Base-by-base conservation (phyloP, 2,329 filamentous ascomycete species). In the Phyllosticta capitalensis region DNA sequence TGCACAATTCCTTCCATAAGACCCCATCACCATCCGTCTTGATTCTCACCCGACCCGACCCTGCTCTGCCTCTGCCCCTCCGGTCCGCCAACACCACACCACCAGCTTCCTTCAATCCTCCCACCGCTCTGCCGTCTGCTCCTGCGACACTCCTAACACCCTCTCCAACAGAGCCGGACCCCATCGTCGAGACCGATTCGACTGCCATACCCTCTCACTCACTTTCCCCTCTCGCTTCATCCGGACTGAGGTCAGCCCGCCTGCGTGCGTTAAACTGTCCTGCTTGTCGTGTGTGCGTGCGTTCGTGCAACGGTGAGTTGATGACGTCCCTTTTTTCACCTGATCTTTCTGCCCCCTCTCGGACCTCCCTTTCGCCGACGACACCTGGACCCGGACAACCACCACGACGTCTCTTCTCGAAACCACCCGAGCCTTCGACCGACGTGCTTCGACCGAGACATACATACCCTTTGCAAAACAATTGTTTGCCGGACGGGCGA, bases 1-100 rank as follows among this genome's bases (percentile, higher is more conserved):
- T 60, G 58, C 58, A 60, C 58, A 56, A 48, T 56, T 59, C 56
- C 53, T n/a, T 22, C 58, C 58, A 60, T 60, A 60, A 60, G 58
- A 56, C 52, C 54, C 48, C 28, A 60, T 49, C 57, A 48, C 10
- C 52, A 53, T 24, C 24, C 58, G n/a, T n/a, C n/a, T n/a, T n/a
- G n/a, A n/a, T 56, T 48, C 58, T 54, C 54, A 56, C 28, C 54
- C 56, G 51, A 52, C 52, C 55, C n/a, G n/a, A n/a, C 57, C 51
- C 57, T 59, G 38, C 57, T 38, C 54, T 51, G 45, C 30, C 51
- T 52, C 53, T 48, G n/a, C n/a, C 57, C 20, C 21, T 45, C 22
- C 21, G 24, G 55, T 52, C 26, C 52, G 52, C n/a, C 45, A 20
- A 22, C 52, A 21, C 52, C 45, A 22, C 53, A 12, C 22, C 38